Percentiles rank a stretch among this genome's conserved stretches.
Evolutionary conservation across 2,329 filamentous ascomycete species (phyloP).

Genomic region (Celoporthe dispersa): DNA sequence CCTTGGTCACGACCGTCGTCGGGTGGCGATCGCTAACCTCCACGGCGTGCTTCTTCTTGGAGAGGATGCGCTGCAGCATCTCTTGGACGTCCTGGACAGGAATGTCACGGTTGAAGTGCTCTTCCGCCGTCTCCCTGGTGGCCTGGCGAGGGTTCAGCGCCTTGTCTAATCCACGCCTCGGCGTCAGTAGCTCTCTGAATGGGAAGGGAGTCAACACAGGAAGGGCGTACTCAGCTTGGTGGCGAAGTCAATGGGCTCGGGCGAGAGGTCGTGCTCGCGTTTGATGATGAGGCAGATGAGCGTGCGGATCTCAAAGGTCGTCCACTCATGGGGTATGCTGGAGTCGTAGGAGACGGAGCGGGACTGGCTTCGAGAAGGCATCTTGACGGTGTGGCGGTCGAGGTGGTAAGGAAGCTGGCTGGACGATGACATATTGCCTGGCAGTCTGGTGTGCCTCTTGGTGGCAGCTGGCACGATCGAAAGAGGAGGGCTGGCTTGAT

Average conservation of each 20-base stretch:
- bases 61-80: conserved; percentile 25
- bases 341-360: neutral
- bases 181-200: neutral
- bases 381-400: neutral
- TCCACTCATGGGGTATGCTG: conserved; percentile 11
- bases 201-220: neutral
- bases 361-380: neutral
- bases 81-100: conserved; percentile 18
- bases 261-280: conserved; percentile 15
- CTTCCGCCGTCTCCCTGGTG: neutral
- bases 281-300: conserved; percentile 29
- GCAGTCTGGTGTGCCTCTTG: neutral
- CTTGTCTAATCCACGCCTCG: neutral
- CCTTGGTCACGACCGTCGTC: conserved; percentile 8
- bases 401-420: neutral
- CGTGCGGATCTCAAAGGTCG: conserved; percentile 25
- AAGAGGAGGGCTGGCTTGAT: neutral
- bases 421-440: neutral
- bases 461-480: neutral
- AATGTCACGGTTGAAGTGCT: conserved; percentile 23
- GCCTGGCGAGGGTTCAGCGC: conserved; percentile 26
- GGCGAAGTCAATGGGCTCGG: conserved; percentile 21
- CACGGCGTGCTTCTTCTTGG: conserved; percentile 27
- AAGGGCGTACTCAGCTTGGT: conserved; percentile 16
- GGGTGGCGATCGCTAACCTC: conserved; percentile 12